These are phyloP conservation scores for Eleusine indica DNA, from an alignment of 176 grass and related monocot species.

Conservation along the genomic window DNA sequence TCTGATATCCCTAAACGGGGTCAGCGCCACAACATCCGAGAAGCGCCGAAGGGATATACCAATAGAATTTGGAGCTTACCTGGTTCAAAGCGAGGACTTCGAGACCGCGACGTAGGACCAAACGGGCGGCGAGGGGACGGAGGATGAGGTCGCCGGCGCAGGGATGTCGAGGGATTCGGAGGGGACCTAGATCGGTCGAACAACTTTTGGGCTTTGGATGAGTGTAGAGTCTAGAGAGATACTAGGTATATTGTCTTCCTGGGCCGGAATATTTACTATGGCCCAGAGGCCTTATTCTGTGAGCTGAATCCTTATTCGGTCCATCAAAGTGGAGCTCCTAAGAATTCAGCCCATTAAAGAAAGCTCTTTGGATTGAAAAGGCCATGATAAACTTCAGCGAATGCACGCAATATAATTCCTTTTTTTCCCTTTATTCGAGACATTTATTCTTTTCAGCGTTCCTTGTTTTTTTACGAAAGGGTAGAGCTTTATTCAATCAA, in stretches of 20 bases:
- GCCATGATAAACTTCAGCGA: background rate
- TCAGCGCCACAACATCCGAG: background rate
- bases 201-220: background rate
- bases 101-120: background rate
- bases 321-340: too few relatives aligned
- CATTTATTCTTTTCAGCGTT: background rate
- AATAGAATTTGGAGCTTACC: constrained; percentile 4
- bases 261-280: background rate
- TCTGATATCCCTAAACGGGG: constrained; percentile 7
- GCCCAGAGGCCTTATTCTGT: background rate
- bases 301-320: background rate
- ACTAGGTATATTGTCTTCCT: background rate
- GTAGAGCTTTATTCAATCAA: too few relatives aligned
- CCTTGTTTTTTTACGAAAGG: too few relatives aligned
- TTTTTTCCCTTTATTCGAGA: background rate
- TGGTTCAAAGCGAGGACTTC: background rate
- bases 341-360: background rate
- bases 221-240: background rate
- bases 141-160: constrained; percentile 29
- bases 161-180: background rate
- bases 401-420: background rate
- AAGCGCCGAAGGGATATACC: background rate
- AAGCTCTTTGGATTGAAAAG: background rate
- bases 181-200: background rate
- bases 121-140: background rate